These are phyloP conservation scores for Kluyveromyces nonfermentans DNA, from an alignment of 805 yeast species.

Conservation along the genomic window DNA sequence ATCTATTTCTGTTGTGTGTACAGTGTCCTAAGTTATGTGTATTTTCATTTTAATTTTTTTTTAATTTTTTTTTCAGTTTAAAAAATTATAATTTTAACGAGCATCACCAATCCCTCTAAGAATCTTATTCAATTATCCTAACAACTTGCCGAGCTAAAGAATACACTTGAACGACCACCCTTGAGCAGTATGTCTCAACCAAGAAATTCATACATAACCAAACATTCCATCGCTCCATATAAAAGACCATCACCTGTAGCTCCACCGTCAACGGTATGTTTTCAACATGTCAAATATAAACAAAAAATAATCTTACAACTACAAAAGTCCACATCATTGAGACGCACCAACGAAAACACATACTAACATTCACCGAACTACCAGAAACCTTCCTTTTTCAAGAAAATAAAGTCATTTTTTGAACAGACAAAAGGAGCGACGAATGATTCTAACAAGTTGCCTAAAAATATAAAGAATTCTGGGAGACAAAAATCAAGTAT, in stretches of 20 bases:
- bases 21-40: no score
- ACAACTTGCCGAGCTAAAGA: neutral
- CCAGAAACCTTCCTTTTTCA: slow-evolving; percentile 5
- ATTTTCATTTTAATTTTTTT: no score
- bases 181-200: slow-evolving; percentile 1
- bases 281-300: neutral
- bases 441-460: slow-evolving; percentile 2
- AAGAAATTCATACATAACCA: neutral
- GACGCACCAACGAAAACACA: neutral
- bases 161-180: neutral
- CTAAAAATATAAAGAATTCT: neutral
- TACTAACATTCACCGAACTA: neutral
- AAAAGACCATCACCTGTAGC: slow-evolving; percentile 8
- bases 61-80: no score
- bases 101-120: no score
- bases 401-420: slow-evolving; percentile 6
- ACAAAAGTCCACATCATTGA: neutral
- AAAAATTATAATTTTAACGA: no score
- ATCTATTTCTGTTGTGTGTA: no score
- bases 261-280: slow-evolving; percentile 7
- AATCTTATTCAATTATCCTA: no score
- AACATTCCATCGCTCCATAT: slow-evolving; percentile 13
- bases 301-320: neutral
- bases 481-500: neutral
- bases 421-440: slow-evolving; percentile 1